Conservation (phyloP, 1,139 yeast genomes). For the Saccharomycopsis crataegensis region DNA sequence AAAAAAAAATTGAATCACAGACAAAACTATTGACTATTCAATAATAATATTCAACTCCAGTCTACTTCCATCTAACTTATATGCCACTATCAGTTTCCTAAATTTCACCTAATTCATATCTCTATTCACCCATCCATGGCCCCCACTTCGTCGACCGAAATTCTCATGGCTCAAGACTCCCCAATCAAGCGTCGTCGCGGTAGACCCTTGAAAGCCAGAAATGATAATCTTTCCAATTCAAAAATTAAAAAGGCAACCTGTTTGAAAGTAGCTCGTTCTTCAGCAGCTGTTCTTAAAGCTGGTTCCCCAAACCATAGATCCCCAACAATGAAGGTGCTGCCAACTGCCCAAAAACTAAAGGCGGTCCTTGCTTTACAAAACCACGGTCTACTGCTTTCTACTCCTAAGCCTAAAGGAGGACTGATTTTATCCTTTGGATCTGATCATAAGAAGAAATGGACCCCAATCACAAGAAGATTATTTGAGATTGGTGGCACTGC, state of each 20-base stretch:
- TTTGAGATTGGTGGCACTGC: constrained; percentile 4
- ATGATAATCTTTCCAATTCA: background rate
- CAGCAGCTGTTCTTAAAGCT: constrained; percentile 27
- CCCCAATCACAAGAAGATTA: constrained; percentile 17
- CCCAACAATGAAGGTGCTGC: constrained; percentile 30
- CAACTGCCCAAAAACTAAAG: constrained; percentile 13
- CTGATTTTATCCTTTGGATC: background rate
- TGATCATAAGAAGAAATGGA: background rate
- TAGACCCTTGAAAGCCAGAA: background rate
- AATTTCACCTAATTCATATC: no score
- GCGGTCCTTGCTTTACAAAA: no score
- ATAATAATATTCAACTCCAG: no score
- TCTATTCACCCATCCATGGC: background rate
- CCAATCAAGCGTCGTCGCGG: constrained; percentile 14
- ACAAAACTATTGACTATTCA: no score
- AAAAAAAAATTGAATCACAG: no score
- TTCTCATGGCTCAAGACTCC: constrained; percentile 10
- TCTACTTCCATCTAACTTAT: no score
- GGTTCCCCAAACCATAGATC: constrained; percentile 27
- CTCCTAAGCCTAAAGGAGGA: background rate
- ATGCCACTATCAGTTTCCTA: no score
- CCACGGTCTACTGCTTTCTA: background rate
- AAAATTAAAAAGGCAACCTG: constrained; percentile 20
- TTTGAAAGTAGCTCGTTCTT: constrained; percentile 19
- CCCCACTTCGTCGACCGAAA: background rate